Evolutionary conservation across 1,284 basidiomycete species (phyloP), one percentile per base, ranked within the genome.

Genomic region (Hymenochaete sp.): DNA sequence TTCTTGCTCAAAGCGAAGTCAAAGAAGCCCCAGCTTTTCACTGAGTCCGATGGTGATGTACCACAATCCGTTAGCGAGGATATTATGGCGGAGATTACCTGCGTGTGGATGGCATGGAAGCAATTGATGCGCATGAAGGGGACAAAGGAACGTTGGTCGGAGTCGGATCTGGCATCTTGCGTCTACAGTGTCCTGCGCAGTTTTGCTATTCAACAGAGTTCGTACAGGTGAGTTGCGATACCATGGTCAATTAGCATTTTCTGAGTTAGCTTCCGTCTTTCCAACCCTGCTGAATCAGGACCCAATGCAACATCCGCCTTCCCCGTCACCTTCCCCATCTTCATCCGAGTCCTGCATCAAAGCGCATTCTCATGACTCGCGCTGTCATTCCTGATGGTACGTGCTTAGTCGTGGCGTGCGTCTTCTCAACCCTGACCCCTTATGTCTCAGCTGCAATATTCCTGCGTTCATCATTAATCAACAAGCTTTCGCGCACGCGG

Each of bases 121-220:
- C 62, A 63, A 26, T 61, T 76, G 2, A 55, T 56, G 5, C 59
- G 56, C 47, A 71, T 76, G 71, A 63, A 59, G 18, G 56, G 57
- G 5, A 65, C 67, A 2, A 65, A 64, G 16, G 67, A 70, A 46
- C 69, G 62, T 50, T 72, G 67, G 60, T 74, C 71, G 2, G 76
- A 77, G 53, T 71, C 71, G 0, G 75, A 77, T 49, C 76, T 67
- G 49, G 71, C 67, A n/a, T 65, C 67, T 10, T 72, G 72, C 46
- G 72, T 77, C 71, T 77, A 78, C 49, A 68, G 70, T 46, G 55
- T 67, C 16, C 61, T 77, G 31, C 67, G 75, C 19, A 68, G 63
- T 38, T 62, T 40, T 7, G 45, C 71, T 0, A 55, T 74, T 6
- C 57, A 53, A 11, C 51, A 59, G 28, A 70, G 70, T 25, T 61